Evolutionary conservation across 495 filamentous ascomycete genomes (phyloP), one percentile per base, ranked within the genome.

Genomic region (Melanomma pulvis-pyrius): DNA sequence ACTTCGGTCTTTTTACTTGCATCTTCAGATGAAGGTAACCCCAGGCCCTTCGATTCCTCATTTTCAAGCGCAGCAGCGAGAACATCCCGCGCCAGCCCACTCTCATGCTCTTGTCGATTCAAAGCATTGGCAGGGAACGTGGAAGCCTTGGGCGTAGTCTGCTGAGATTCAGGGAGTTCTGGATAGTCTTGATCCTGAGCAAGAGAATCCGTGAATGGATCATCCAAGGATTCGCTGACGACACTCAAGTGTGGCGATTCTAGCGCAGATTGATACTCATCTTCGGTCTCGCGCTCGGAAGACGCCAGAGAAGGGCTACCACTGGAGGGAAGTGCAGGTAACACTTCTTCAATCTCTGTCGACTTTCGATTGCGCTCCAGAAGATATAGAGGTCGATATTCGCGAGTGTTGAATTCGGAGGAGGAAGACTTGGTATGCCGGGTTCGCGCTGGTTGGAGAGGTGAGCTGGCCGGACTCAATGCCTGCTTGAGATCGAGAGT

Each of bases 311-410:
- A 54, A 32, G 65, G 50, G 15, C 60, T 58, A 0, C 59, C 59
- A 48, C 65, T 68, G 1, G 59, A 63, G 5, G 65, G 65, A 5
- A 68, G 53, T n/a, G 65, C 59, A 8, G 67, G 67, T 19, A 65
- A 51, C 9, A 61, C 46, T 39, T 79, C 77, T 48, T 79, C 77
- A 21, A 74, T 62, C 29, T 79, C 77, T 17, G 64, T 67, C 2
- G 71, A 61, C 34, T 77, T 74, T 9, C 75, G 72, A 53, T 79
- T 79, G 12, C 74, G 68, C 56, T 81, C 79, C 11, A 80, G 68
- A 17, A 81, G 74, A 61, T 79, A 79, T 22, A 81, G 49, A 6
- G 79, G 79, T 24, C 76, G 61, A 56, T 75, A 74, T 28, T 77
- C 76, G 13, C 69, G 61, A 8, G 65, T 65, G 17, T 30, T 46